Evolutionary conservation across 2,329 filamentous ascomycete genomes (phyloP).

Genomic region (Pseudogymnoascus pannorum): DNA sequence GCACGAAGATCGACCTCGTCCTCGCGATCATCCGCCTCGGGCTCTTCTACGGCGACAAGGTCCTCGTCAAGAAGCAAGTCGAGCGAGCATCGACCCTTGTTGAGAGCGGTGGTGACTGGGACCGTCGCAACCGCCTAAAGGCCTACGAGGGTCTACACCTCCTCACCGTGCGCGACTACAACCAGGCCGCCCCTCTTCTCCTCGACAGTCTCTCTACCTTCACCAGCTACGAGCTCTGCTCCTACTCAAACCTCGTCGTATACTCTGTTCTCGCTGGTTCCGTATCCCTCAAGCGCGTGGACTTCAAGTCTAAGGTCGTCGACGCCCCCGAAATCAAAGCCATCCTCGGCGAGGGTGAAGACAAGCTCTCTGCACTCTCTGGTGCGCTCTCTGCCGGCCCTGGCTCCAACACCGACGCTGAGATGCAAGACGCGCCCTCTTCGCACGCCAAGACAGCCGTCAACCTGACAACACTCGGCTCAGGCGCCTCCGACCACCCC

Average conservation of each 20-base stretch:
- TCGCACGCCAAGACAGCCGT: slow-evolving; percentile 59
- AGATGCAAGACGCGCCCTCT: slow-evolving; percentile 43
- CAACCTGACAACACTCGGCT: slow-evolving; percentile 79
- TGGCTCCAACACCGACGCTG: slow-evolving; percentile 65
- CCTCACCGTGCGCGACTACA: slow-evolving; percentile 86
- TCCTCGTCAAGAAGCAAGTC: slow-evolving; percentile 87
- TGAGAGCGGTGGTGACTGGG: slow-evolving; percentile 95
- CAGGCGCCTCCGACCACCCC: slow-evolving; percentile 54
- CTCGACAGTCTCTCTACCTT: slow-evolving; percentile 97
- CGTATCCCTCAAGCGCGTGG: slow-evolving; percentile 88
- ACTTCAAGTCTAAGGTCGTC: slow-evolving; percentile 98
- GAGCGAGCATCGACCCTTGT: slow-evolving; percentile 85
- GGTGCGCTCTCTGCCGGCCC: slow-evolving; percentile 77
- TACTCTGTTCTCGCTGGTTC: slow-evolving; percentile 94
- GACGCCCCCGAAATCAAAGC: slow-evolving; percentile 98
- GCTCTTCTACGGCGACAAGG: slow-evolving; percentile 91
- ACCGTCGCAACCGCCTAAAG: slow-evolving; percentile 95
- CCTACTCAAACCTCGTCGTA: slow-evolving; percentile 87
- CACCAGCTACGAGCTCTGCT: slow-evolving; percentile 97
- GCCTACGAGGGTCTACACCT: slow-evolving; percentile 94
- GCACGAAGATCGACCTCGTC: slow-evolving; percentile 94
- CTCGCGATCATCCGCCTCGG: slow-evolving; percentile 93
- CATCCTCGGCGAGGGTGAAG: slow-evolving; percentile 82
- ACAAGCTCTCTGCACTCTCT: slow-evolving; percentile 75
- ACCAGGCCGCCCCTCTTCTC: slow-evolving; percentile 79